Base-by-base conservation (phyloP, 2,329 filamentous ascomycete species). In the Pseudogymnoascus sp. region DNA sequence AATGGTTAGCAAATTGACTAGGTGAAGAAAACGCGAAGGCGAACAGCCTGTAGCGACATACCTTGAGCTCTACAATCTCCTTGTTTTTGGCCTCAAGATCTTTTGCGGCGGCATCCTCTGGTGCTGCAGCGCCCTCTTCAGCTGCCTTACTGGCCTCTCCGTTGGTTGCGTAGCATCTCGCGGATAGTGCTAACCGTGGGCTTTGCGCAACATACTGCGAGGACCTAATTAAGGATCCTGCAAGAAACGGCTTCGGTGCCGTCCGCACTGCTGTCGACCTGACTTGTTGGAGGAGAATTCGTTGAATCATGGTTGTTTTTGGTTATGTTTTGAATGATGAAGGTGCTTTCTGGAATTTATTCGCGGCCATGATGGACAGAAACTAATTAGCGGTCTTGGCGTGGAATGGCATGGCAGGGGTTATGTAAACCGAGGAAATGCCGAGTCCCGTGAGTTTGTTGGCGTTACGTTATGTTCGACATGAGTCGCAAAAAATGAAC, bases 21-120 rank as follows among this genome's bases (percentile, higher is more conserved):
- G 61, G 35, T 8, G 11, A 61, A 41, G 59, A 21, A 31, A 25
- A 60, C 3, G 41, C 14, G 28, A 23, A 62, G 18, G 25, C 23
- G 8, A 59, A 37, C 60, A 61, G 55, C 5, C 49, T 6, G 23
- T 40, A 14, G 37, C 38, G 33, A 74, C 81, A 55, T 70, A 96
- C 93, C 87, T 97, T 97, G 77, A 96, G 83, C 59, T 97, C 92
- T 66, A 89, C 73, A 45, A 85, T 81, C 75, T 92, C 88, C 76
- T 84, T 86, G 70, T 88, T 85, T 76, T 89, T 89, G 64, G 83
- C 80, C 74, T 91, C 88, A 4, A 91, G 74, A 75, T 91, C 85
- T 75, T 86, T 86, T 74, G 84, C 83, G 52, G 83, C 63, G 35
- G 80, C 76, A 59, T 81, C 78, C 60, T 80, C 76, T 63, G 80